phyloP scores from a whole-genome alignment of 805 yeast genomes.

The Nematodospora valgi region DNA sequence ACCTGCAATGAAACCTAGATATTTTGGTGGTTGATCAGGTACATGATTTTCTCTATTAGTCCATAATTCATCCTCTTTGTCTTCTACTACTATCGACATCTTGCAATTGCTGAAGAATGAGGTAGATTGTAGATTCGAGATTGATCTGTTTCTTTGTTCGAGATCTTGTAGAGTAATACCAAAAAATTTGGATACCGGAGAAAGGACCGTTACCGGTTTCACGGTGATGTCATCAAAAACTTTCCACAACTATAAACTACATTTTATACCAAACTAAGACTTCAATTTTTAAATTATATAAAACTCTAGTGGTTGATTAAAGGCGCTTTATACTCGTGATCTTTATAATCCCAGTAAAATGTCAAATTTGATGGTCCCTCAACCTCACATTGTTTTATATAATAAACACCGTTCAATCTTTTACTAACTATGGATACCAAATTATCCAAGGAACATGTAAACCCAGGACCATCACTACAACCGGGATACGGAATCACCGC shows the following conservation, averaged over 20 bases:
- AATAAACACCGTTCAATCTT: constrained; percentile 25
- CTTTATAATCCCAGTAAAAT: constrained; percentile 41
- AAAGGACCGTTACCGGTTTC: too few species aligned
- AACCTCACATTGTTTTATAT: constrained; percentile 25
- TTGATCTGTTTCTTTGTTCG: too few species aligned
- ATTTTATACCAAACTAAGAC: too few species aligned
- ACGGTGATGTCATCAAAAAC: too few species aligned
- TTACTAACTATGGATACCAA: constrained; percentile 26
- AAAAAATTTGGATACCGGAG: too few species aligned
- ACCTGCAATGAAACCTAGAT: constrained; percentile 84
- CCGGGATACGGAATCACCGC: constrained; percentile 34
- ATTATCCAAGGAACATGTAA: constrained; percentile 36
- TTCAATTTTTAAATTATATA: too few species aligned
- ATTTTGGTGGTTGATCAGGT: constrained; percentile 42
- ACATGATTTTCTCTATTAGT: constrained; percentile 8
- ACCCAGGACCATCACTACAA: constrained; percentile 41
- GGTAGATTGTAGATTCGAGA: too few species aligned
- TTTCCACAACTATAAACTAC: too few species aligned
- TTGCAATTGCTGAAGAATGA: too few species aligned
- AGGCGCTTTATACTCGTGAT: constrained; percentile 9
- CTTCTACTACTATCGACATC: constrained; percentile 25
- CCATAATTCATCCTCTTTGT: constrained; percentile 23
- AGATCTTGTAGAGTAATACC: too few species aligned
- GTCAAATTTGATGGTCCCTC: constrained; percentile 25
- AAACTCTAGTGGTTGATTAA: constrained; percentile 6